Evolutionary conservation across 1,139 yeast species (phyloP), one percentile per base, ranked within the genome.

Genomic region (Kurtzmaniella quercitrusa): DNA sequence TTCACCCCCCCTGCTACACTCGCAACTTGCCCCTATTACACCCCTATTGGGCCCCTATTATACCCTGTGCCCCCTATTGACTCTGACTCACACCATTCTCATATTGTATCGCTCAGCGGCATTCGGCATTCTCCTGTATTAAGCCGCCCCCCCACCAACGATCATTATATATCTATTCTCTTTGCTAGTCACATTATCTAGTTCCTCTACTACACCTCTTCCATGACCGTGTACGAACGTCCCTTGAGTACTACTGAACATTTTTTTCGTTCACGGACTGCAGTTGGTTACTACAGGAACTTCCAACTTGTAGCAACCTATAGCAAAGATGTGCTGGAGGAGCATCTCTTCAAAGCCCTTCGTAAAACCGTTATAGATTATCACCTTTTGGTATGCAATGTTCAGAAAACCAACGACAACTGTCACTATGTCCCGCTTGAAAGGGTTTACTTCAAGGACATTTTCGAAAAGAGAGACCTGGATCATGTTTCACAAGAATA

Each of bases 281-380:
- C 62, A 5, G 50, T 49, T 40, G 57, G 58, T 7, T 63, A 54
- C 50, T 71, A 62, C 47, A 51, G 58, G 11, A 65, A 62, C 44
- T 72, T 72, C 49, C 68, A 60, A 43, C 61, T 69, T 7, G 62
- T 70, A 4, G 70, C 66, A 4, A 60, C 65, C 1, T 70, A 68
- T 46, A 58, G 66, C 8, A 54, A 55, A 12, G 47, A 50, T 10
- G 44, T 70, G n/a, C 47, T 53, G 17, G 41, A 50, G 6, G 47
- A 43, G 1, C 45, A 58, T 9, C 40, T 70, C 4, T 59, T 48
- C 40, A 49, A 47, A n/a, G 73, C 70, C 3, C 55, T 70, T 34
- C 53, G 73, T 23, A 59, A 61, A 42, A 51, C 68, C 0, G 41
- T 71, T 1, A 45, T 69, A 8, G 72, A 70, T 37, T 64, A 70